phyloP scores from a whole-genome alignment of 345 rosid genomes.

The Melaleuca alternifolia region DNA sequence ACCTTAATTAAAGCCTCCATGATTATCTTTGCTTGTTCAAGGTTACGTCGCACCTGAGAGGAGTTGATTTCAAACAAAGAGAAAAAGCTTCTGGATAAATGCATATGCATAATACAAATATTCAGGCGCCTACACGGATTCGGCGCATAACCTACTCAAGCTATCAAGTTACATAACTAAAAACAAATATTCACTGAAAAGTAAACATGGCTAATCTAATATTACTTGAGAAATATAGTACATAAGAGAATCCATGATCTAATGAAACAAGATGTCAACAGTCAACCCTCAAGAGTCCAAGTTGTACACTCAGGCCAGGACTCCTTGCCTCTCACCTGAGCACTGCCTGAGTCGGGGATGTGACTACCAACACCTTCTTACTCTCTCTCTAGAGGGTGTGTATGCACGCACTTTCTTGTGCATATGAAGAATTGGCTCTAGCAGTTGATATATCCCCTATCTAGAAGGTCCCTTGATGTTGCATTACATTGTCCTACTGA shows the following conservation, averaged over 20 bases:
- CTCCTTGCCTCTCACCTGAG: neutral
- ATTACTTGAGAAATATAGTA: neutral
- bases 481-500: neutral
- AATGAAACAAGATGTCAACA: neutral
- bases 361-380: neutral
- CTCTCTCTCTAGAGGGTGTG: neutral
- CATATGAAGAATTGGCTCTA: neutral
- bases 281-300: neutral
- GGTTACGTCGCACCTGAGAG: conserved; percentile 92
- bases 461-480: neutral
- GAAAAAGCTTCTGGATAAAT: neutral
- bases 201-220: neutral
- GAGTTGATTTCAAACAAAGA: neutral
- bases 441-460: neutral
- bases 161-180: neutral
- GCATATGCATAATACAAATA: neutral
- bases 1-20: conserved; percentile 92
- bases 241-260: neutral
- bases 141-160: neutral
- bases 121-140: neutral
- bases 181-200: neutral
- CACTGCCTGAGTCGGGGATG: neutral
- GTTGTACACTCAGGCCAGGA: neutral
- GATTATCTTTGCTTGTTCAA: conserved; percentile 87
- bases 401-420: neutral